Evolutionary conservation across 139 green algal species (phyloP).

Genomic region (Volvox reticuliferus): DNA sequence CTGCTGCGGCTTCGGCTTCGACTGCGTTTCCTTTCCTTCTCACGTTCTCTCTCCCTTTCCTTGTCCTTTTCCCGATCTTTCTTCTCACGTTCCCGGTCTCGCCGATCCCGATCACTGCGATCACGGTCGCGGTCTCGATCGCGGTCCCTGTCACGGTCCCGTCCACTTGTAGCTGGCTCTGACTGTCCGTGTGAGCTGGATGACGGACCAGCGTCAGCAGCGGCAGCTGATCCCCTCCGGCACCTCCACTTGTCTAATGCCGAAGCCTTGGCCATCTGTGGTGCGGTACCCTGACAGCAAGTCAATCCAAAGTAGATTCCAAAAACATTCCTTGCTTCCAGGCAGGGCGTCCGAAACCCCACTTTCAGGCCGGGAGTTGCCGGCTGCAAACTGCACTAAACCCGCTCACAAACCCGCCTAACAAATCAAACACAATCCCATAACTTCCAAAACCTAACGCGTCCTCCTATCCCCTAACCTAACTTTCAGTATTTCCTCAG

Average conservation of each 20-base stretch:
- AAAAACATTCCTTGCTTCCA: no score
- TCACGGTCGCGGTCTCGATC: slow-evolving; percentile 14
- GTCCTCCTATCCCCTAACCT: no score
- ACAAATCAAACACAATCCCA: no score
- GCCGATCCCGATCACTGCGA: neutral
- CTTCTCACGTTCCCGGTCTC: slow-evolving; percentile 34
- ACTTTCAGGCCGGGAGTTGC: no score
- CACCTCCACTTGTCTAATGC: slow-evolving; percentile 24
- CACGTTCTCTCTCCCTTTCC: slow-evolving; percentile 30
- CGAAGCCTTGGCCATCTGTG: slow-evolving; percentile 38
- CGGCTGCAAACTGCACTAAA: no score
- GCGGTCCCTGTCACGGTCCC: slow-evolving; percentile 23
- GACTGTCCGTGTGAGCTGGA: slow-evolving; percentile 1
- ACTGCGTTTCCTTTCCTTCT: slow-evolving; percentile 30
- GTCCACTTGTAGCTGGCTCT: slow-evolving; percentile 26
- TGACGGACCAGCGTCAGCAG: neutral
- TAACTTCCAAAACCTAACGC: no score
- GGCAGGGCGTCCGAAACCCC: no score
- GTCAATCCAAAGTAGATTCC: no score
- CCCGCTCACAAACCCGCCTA: no score
- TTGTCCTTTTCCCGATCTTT: slow-evolving; percentile 27
- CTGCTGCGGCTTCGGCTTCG: neutral
- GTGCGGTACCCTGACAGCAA: neutral
- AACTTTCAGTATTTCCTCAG: no score
- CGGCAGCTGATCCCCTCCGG: neutral